phyloP scores from a whole-genome alignment of 2,329 filamentous ascomycete species.

The Talaromyces islandicus region DNA sequence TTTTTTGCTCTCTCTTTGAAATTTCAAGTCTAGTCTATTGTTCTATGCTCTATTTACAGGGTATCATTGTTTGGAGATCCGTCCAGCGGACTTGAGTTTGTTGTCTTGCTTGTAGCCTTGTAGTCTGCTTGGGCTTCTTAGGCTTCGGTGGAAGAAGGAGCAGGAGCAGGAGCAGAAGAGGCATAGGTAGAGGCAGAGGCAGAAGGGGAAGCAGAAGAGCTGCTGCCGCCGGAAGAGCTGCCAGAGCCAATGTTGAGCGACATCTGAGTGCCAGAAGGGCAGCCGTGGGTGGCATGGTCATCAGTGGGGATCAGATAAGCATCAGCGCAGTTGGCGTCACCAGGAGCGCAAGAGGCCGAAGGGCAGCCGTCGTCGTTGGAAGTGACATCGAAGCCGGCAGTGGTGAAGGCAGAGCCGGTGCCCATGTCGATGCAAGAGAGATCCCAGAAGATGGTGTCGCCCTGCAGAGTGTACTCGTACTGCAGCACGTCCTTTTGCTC shows the following conservation, averaged over 20 bases:
- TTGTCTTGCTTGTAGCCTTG: background rate
- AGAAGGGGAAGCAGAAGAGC: background rate
- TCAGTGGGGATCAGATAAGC: conserved; percentile 37
- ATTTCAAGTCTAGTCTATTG: background rate
- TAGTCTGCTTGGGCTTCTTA: background rate
- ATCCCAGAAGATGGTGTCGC: conserved; percentile 33
- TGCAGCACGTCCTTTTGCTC: conserved; percentile 34
- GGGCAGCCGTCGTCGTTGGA: conserved; percentile 27
- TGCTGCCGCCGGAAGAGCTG: background rate
- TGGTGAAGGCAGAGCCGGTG: conserved; percentile 25
- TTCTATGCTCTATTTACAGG: background rate
- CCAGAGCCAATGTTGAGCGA: conserved; percentile 25
- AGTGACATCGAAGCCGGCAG: conserved; percentile 30
- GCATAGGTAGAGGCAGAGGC: background rate
- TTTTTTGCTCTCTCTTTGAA: too few relatives aligned
- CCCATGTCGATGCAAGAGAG: conserved; percentile 33
- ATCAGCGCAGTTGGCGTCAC: conserved; percentile 29
- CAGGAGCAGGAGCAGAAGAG: background rate
- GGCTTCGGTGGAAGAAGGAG: background rate
- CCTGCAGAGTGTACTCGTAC: conserved; percentile 34
- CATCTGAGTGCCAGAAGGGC: conserved; percentile 31
- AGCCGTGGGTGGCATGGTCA: conserved; percentile 38
- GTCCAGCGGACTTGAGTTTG: background rate
- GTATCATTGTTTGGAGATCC: background rate
- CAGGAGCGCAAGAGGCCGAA: conserved; percentile 28